Base-by-base conservation (phyloP, 2,329 filamentous ascomycete genomes). In the Pseudopyrenochaeta lycopersici region DNA sequence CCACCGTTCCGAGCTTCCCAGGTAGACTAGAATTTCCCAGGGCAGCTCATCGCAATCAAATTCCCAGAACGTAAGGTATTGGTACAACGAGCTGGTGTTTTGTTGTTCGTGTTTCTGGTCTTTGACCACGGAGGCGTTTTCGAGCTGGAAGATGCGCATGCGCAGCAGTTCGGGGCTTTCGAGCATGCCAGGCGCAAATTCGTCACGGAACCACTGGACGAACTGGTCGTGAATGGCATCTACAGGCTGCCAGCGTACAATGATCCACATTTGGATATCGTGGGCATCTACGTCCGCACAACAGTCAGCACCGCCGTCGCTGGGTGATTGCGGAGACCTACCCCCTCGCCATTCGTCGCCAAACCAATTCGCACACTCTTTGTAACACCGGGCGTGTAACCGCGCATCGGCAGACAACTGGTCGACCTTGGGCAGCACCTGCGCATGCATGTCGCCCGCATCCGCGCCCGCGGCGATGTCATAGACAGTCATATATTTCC, bases 31-130 rank as follows among this genome's bases (percentile, higher is more conserved):
- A 3, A 61, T 44, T 20, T 63, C 60, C 60, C 60, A 63, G 7
- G 60, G 60, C 21, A 63, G 20, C 1, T 63, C 60, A 12, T 56
- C 54, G 12, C 35, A 54, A 17, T 54, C 54, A 36, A 58, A 61
- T 31, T 63, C 60, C 60, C 54, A 63, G 6, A 63, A 46, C 2
- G 57, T 61, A 39, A 63, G 46, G 47, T 61, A 63, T n/a, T 52
- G 55, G n/a, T 54, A 49, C 35, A 56, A 39, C 9, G 47, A 36
- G 4, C 39, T 32, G 2, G 39, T 41, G 7, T 55, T 46, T 3
- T 55, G 27, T 35, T 46, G 21, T 32, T 48, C 30, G 35, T 50
- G 35, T 18, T 50, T 41, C 35, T 56, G 35, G 3, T 45, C 41
- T 42, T 48, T 30, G n/a, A 54, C 32, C 4, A 31, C 20, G 1